These are phyloP conservation scores for Selenicereus undatus DNA, from an alignment of 148 eudicot species.

Conservation along the genomic window DNA sequence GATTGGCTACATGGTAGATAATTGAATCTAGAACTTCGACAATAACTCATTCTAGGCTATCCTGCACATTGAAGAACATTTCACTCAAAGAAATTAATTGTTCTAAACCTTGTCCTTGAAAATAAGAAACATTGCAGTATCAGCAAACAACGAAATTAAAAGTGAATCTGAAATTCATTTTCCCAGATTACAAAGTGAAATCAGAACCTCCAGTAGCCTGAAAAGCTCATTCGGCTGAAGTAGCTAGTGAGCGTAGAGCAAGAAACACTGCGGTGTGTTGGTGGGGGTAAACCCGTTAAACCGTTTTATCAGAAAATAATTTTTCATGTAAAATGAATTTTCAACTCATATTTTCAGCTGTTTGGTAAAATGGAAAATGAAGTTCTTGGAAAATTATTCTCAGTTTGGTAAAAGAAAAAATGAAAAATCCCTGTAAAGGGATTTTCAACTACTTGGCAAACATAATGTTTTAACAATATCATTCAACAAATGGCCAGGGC, in stretches of 20 bases:
- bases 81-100: constrained; percentile 6
- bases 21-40: constrained; percentile 54
- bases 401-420: too few relatives aligned
- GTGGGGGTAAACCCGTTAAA: too few relatives aligned
- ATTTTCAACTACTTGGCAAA: too few relatives aligned
- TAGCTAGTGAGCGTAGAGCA: background rate
- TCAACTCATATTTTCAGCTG: too few relatives aligned
- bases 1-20: constrained; percentile 52
- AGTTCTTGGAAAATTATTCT: too few relatives aligned
- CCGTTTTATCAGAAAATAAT: too few relatives aligned
- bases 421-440: too few relatives aligned
- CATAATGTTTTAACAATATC: too few relatives aligned
- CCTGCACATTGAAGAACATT: constrained; percentile 15
- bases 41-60: constrained; percentile 44
- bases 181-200: background rate
- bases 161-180: background rate
- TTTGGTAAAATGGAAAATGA: too few relatives aligned
- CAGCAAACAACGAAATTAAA: too few relatives aligned
- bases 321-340: too few relatives aligned
- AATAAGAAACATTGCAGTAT: background rate
- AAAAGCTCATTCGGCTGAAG: background rate
- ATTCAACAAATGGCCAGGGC: too few relatives aligned
- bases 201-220: background rate
- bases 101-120: background rate
- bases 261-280: background rate